Percentiles rank a stretch among this genome's conserved stretches.
phyloP scores from a whole-genome alignment of 2,329 filamentous ascomycete species.

The Macrophomina pseudophaseolina region DNA sequence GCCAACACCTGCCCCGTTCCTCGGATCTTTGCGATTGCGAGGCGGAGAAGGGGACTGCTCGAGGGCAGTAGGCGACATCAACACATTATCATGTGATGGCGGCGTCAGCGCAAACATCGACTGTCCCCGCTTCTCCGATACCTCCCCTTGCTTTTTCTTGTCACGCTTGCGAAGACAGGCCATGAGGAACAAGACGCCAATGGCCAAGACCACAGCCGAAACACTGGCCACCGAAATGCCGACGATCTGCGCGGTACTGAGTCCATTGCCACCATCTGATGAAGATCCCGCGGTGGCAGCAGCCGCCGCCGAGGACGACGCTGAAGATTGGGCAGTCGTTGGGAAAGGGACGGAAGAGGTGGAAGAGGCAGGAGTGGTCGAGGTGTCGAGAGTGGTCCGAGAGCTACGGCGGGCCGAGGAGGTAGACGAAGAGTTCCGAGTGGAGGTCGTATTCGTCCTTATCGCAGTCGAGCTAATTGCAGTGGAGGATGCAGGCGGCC shows the following conservation, averaged over 20 bases:
- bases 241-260: constrained; percentile 46
- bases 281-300: constrained; percentile 23
- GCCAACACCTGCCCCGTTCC: constrained; percentile 26
- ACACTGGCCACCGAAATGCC: constrained; percentile 45
- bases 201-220: constrained; percentile 44
- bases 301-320: not conserved
- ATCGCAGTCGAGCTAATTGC: not conserved
- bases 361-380: constrained; percentile 29
- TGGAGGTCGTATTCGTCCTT: constrained; percentile 11
- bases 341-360: constrained; percentile 36
- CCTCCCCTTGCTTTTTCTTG: constrained; percentile 35
- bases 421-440: constrained; percentile 4
- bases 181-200: constrained; percentile 45
- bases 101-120: constrained; percentile 5
- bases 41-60: constrained; percentile 17
- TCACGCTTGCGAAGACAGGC: constrained; percentile 42
- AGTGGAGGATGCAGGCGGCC: constrained; percentile 5
- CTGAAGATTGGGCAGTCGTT: constrained; percentile 30
- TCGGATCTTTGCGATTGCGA: constrained; percentile 24
- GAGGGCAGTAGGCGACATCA: constrained; percentile 6
- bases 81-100: constrained; percentile 13
- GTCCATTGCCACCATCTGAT: constrained; percentile 28
- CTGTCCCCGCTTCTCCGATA: constrained; percentile 26
- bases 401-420: constrained; percentile 19
- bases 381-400: not conserved